Evolutionary conservation across 345 rosid species (phyloP).

Genomic region (Chamaenerion angustifolium): DNA sequence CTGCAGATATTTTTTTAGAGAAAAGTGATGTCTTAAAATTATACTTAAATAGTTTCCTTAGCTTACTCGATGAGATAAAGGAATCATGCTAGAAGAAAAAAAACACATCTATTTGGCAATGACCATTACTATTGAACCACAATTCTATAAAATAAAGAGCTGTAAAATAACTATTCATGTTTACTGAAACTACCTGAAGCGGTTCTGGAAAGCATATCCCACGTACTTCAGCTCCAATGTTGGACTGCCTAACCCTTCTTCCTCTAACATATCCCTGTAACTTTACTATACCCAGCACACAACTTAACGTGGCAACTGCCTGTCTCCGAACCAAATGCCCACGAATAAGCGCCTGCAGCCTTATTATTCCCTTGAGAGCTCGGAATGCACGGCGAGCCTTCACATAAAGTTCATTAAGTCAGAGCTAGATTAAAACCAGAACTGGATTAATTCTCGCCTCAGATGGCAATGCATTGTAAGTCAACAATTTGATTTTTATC

Average conservation of each 20-base stretch:
- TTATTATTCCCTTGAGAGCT: slow-evolving; percentile 91
- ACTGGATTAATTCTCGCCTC: no score
- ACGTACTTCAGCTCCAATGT: slow-evolving; percentile 34
- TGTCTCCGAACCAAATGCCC: slow-evolving; percentile 94
- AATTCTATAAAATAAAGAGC: no score
- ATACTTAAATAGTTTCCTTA: no score
- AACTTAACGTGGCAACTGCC: slow-evolving; percentile 66
- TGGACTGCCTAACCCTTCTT: slow-evolving; percentile 40
- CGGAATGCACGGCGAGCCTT: slow-evolving; percentile 95
- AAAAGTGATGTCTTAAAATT: no score
- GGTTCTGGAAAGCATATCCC: slow-evolving; percentile 16
- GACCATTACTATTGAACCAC: no score
- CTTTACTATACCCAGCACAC: slow-evolving; percentile 72
- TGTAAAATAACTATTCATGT: no score
- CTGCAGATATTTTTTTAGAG: no score
- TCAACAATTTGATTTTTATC: no score
- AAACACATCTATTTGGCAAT: no score
- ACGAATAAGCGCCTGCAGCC: slow-evolving; percentile 92
- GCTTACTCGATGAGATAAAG: no score
- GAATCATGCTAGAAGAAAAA: no score
- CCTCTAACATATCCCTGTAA: slow-evolving; percentile 77
- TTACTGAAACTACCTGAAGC: slow-evolving; percentile 30
- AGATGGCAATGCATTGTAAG: no score
- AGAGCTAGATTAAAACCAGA: slow-evolving; percentile 9
- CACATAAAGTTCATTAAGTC: slow-evolving; percentile 14